Conservation (phyloP, 2,329 filamentous ascomycete genomes). For the Diaporthe longicolla region DNA sequence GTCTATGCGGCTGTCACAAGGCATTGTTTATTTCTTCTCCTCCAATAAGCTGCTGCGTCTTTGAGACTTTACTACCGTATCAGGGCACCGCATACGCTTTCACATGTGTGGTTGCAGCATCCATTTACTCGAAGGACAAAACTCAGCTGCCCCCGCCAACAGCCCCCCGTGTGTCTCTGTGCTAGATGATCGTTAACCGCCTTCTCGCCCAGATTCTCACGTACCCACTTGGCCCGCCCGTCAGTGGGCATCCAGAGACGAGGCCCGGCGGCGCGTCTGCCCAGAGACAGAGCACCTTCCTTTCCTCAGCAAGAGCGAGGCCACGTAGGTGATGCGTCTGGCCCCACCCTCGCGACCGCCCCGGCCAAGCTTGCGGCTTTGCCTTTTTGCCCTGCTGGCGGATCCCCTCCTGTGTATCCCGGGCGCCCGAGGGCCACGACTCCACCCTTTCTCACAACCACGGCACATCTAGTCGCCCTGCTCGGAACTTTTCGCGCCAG, state of each 20-base stretch:
- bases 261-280: too few species aligned
- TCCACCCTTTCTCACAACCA: slow-evolving; percentile 10
- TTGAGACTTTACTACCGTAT: too few species aligned
- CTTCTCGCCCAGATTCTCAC: not conserved
- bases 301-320: slow-evolving; percentile 10
- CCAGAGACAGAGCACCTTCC: not conserved
- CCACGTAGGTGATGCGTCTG: slow-evolving; percentile 25
- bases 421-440: not conserved
- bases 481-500: slow-evolving; percentile 28
- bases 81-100: too few species aligned
- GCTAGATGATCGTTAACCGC: not conserved
- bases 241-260: not conserved
- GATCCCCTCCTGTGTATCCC: slow-evolving; percentile 2
- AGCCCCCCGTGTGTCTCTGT: too few species aligned
- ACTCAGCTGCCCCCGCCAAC: too few species aligned
- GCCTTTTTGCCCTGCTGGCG: slow-evolving; percentile 13
- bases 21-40: too few species aligned
- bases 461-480: not conserved
- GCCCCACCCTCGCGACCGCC: slow-evolving; percentile 17
- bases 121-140: too few species aligned
- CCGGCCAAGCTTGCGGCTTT: not conserved
- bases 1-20: too few species aligned
- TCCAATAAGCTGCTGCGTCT: too few species aligned
- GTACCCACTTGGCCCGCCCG: not conserved
- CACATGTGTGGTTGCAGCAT: too few species aligned